Evolutionary conservation across 2,329 filamentous ascomycete genomes (phyloP), one percentile per base, ranked within the genome.

Genomic region (Pestalotiopsis sp.): DNA sequence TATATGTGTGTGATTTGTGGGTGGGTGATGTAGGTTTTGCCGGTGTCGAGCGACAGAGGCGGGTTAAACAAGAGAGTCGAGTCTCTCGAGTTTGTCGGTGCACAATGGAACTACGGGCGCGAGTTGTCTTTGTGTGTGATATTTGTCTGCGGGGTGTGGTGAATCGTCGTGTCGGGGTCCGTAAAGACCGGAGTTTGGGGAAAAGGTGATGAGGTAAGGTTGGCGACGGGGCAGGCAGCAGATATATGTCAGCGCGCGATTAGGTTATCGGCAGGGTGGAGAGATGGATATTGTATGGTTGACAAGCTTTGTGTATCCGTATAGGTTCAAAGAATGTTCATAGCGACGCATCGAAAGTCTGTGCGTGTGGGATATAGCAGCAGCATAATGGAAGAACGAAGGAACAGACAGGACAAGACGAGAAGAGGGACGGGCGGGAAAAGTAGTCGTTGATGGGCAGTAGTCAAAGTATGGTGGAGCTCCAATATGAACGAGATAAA

Each of bases 11-110:
- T 11, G 3, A 39, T 58, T 23, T 49, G 63, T 57, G n/a, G n/a
- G 27, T 52, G 14, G 41, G 41, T 49, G 31, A 2, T 36, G 31
- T 36, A 2, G 31, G 6, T 9, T 9, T 36, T 36, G 63, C 63
- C 63, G 63, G 63, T 66, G 49, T 66, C 49, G 27, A 56, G 27
- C 31, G 63, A 66, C 63, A 66, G 63, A 65, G 63, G 63, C 49
- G 6, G 45, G 17, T 38, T 17, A 11, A 45, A 39, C 27, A 12
- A 31, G 31, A 39, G 59, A 23, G 59, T 25, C 25, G n/a, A 25
- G 20, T n/a, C 59, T 39, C 59, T 38, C 27, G 17, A 62, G 36
- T 52, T 20, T 9, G 9, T 52, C 17, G 45, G 11, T 52, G 17
- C 7, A n/a, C 17, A 20, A 52, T 52, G 45, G 45, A 52, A 52